These are phyloP conservation scores for Ascochyta fabae DNA, from an alignment of 2,329 filamentous ascomycete species.

Conservation along the genomic window DNA sequence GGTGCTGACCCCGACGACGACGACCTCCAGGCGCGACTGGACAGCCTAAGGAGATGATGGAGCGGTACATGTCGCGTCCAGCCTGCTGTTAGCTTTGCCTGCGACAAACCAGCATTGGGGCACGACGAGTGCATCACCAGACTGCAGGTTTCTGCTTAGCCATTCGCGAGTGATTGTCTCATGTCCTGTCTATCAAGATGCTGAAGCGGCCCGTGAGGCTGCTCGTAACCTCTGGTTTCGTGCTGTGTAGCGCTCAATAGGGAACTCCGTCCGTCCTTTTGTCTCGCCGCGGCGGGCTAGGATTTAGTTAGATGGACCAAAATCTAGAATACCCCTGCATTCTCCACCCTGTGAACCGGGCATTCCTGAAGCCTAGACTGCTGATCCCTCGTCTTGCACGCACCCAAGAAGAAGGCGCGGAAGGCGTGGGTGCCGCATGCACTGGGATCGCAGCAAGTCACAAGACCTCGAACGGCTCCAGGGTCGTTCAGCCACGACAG, in stretches of 20 bases:
- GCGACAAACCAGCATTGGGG: background rate
- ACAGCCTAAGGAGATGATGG: constrained; percentile 73
- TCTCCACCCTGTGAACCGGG: constrained; percentile 15
- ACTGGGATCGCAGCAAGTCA: constrained; percentile 5
- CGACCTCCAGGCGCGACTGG: constrained; percentile 89
- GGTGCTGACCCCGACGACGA: constrained; percentile 81
- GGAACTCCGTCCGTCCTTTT: constrained; percentile 6
- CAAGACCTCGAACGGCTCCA: constrained; percentile 7
- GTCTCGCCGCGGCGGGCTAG: constrained; percentile 13
- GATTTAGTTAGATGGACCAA: constrained; percentile 13
- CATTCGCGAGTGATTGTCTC: background rate
- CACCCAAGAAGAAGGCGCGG: constrained; percentile 5
- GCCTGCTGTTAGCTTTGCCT: background rate
- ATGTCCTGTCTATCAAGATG: background rate
- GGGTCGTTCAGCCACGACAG: constrained; percentile 1
- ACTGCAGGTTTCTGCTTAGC: background rate
- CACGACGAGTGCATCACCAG: background rate
- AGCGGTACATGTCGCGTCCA: background rate
- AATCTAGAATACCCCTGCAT: constrained; percentile 14
- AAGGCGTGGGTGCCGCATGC: constrained; percentile 3
- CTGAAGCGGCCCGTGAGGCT: background rate
- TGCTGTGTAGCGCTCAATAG: constrained; percentile 6
- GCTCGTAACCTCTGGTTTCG: background rate
- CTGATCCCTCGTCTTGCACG: constrained; percentile 12
- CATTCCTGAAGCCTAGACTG: constrained; percentile 14